Base-by-base conservation (phyloP, 1,284 basidiomycete genomes). In the Irpex sp. region DNA sequence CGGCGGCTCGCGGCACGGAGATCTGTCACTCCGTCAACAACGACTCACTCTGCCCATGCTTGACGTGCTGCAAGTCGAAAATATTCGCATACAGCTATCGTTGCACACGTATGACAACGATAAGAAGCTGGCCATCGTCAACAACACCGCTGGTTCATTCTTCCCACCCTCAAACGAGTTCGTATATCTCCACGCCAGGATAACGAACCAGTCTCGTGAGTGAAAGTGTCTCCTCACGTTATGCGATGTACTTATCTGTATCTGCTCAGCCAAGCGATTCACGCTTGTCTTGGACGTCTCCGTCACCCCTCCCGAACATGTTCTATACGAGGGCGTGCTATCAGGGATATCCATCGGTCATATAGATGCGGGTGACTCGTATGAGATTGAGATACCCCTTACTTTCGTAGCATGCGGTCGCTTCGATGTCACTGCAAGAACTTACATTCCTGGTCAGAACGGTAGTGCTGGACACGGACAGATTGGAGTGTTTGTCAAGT, bases 1-100 rank as follows among this genome's bases (percentile, higher is more conserved):
- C 51, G 90, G 89, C 43, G 91, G 92, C 1, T 82, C 79, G 33
- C 87, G 95, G 19, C 78, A 78, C 4, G 95, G 95, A 5, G 82
- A 85, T 61, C 77, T 97, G 47, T 90, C 87, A 2, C 78, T 97
- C 31, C 82, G 94, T 63, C 83, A 85, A 58, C 92, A 95, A 66
- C 78, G 86, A 8, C 82, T 97, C 74, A 87, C 90, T 2, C 72
- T 85, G 49, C 84, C 84, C 0, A 93, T 95, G 88, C 74, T 96
- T 11, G 87, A 92, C 56, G 80, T 83, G 11, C 75, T 97, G 53
- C 86, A 87, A 36, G 82, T 84, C 46, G 86, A 90, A 68, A 78
- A 80, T n/a, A 83, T 83, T 4, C 77, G 77, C 21, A 80, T 94
- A 43, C 77, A 83, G n/a, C 72, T 94, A 68, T 81, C 80, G 0